These are phyloP conservation scores for Rusavskia elegans DNA, from an alignment of 495 filamentous ascomycete genomes.

Conservation along the genomic window DNA sequence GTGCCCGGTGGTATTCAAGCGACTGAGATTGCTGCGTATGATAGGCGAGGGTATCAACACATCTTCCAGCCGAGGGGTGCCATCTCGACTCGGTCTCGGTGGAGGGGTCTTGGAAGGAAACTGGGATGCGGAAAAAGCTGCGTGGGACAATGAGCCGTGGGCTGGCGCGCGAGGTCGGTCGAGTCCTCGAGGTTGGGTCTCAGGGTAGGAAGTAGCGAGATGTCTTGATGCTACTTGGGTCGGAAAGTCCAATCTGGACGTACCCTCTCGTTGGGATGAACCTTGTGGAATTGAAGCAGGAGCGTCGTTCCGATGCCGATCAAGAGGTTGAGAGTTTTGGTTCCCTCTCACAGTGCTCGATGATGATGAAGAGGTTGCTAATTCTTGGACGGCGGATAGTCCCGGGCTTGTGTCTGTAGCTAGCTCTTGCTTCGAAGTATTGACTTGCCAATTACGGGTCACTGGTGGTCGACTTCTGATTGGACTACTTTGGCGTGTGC, in stretches of 20 bases:
- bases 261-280: background rate
- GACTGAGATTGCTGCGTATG: slow-evolving; percentile 60
- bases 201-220: too few species aligned
- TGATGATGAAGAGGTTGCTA: slow-evolving; percentile 42
- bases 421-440: slow-evolving; percentile 28
- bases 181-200: too few species aligned
- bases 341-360: slow-evolving; percentile 37
- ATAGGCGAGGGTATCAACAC: slow-evolving; percentile 45
- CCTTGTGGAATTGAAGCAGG: slow-evolving; percentile 2
- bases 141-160: background rate
- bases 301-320: slow-evolving; percentile 6
- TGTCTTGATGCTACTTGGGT: too few species aligned
- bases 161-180: too few species aligned
- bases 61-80: slow-evolving; percentile 49
- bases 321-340: slow-evolving; percentile 8
- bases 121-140: background rate
- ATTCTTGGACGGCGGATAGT: slow-evolving; percentile 49
- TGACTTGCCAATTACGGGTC: slow-evolving; percentile 40
- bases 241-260: too few species aligned
- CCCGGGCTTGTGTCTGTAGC: slow-evolving; percentile 26
- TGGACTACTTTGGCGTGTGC: slow-evolving; percentile 47
- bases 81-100: slow-evolving; percentile 64
- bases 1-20: slow-evolving; percentile 24
- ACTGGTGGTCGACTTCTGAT: slow-evolving; percentile 52
- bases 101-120: slow-evolving; percentile 21